These are phyloP conservation scores for Botrytis sinoallii DNA, from an alignment of 2,329 filamentous ascomycete genomes.

Conservation along the genomic window DNA sequence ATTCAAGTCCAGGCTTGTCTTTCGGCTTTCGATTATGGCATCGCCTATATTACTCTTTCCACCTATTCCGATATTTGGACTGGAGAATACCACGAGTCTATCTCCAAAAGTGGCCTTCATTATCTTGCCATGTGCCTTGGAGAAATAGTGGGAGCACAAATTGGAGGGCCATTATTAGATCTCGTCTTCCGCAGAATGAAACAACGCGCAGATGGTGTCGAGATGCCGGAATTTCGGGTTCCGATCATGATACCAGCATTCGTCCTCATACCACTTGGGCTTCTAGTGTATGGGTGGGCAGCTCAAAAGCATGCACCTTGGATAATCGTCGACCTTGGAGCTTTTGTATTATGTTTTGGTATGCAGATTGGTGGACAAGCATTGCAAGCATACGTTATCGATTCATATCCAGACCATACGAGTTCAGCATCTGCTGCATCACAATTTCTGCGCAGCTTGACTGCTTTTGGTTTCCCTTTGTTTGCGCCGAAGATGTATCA, in stretches of 20 bases:
- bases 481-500: conserved; percentile 26
- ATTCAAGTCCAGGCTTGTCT: not conserved
- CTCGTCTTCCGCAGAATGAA: conserved; percentile 21
- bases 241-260: conserved; percentile 54
- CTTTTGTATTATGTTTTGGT: not conserved
- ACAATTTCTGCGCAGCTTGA: conserved; percentile 27
- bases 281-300: conserved; percentile 57
- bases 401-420: conserved; percentile 41
- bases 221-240: conserved; percentile 60
- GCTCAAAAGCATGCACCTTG: conserved; percentile 49
- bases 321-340: conserved; percentile 36
- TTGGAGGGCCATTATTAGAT: conserved; percentile 34
- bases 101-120: conserved; percentile 55
- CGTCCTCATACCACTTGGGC: conserved; percentile 51
- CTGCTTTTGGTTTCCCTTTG: conserved; percentile 38
- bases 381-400: conserved; percentile 49
- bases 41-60: not conserved
- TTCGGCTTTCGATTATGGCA: not conserved
- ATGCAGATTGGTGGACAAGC: conserved; percentile 18
- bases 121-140: conserved; percentile 49
- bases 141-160: conserved; percentile 37
- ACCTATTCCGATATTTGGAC: not conserved
- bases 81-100: conserved; percentile 29
- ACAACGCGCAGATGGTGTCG: conserved; percentile 47
- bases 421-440: conserved; percentile 41